These are phyloP conservation scores for Penicillium griseofulvum DNA, from an alignment of 2,329 filamentous ascomycete genomes.

Conservation along the genomic window DNA sequence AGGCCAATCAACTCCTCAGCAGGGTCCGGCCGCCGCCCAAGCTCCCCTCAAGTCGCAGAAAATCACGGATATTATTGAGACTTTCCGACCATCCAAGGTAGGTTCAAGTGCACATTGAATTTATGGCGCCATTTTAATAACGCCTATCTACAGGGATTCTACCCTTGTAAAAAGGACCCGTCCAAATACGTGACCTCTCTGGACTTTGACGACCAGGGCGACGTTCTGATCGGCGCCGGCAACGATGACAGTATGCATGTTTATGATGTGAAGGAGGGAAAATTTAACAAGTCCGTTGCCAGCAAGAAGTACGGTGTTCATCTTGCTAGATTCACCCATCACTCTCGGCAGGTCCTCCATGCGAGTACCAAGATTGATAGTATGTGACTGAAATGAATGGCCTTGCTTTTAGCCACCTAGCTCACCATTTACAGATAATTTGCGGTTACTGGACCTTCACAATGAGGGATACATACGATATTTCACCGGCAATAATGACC, in stretches of 20 bases:
- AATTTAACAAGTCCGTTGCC: conserved; percentile 81
- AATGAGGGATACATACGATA: conserved; percentile 97
- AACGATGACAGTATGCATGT: conserved; percentile 95
- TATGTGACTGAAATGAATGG: conserved; percentile 39
- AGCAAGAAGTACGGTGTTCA: conserved; percentile 98
- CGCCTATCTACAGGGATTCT: conserved; percentile 28
- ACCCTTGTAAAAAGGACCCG: conserved; percentile 38
- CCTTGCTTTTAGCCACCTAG: not conserved
- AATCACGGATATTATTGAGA: conserved; percentile 72
- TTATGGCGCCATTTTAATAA: conserved; percentile 10
- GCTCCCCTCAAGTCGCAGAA: conserved; percentile 53
- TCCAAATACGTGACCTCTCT: conserved; percentile 74
- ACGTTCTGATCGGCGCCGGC: conserved; percentile 84
- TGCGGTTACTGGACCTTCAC: conserved; percentile 81
- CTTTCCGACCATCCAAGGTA: conserved; percentile 78
- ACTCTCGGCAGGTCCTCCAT: conserved; percentile 86
- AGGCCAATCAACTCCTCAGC: conserved; percentile 24
- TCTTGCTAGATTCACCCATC: conserved; percentile 90
- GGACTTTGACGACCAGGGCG: conserved; percentile 94
- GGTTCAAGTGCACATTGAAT: conserved; percentile 10
- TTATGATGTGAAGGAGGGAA: conserved; percentile 88
- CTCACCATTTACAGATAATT: conserved; percentile 54
- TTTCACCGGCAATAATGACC: conserved; percentile 83
- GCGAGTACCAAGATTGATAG: conserved; percentile 93
- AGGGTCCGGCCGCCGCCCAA: conserved; percentile 23